phyloP scores from a whole-genome alignment of 257 asterid genomes.

The Fraxinus pennsylvanica region DNA sequence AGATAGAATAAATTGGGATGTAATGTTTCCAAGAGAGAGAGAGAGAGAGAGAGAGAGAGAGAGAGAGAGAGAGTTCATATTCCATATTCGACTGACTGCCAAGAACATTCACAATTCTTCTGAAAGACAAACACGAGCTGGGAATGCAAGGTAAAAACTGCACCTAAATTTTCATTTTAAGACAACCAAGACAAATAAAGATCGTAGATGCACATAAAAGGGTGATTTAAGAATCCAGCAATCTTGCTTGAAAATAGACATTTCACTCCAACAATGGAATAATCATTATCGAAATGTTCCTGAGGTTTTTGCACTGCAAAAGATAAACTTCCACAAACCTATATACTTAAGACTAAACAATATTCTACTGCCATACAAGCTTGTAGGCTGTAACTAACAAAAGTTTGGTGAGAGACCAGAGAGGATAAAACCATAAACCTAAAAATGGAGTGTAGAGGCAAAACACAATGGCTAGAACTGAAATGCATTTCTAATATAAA shows the following conservation, averaged over 20 bases:
- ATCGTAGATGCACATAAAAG: neutral
- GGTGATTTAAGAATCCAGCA: neutral
- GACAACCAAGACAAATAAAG: neutral
- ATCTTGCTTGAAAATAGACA: neutral
- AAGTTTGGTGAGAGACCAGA: neutral
- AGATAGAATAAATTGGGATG: neutral
- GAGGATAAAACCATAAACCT: neutral
- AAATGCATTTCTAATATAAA: neutral
- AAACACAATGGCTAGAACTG: neutral
- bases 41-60: neutral
- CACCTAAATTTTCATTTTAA: neutral
- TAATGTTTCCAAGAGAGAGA: neutral
- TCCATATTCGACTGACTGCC: neutral
- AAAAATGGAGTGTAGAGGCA: neutral
- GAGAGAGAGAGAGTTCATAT: neutral
- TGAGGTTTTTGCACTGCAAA: too few relatives aligned
- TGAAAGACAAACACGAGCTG: neutral
- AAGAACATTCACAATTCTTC: neutral
- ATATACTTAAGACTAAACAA: neutral
- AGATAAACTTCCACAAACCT: neutral
- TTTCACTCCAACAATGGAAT: too few relatives aligned
- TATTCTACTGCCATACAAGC: neutral
- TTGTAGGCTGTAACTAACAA: neutral
- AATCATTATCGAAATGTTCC: too few relatives aligned
- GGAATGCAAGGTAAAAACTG: neutral